phyloP scores from a whole-genome alignment of 2,329 filamentous ascomycete species.

The Fusarium sp. region DNA sequence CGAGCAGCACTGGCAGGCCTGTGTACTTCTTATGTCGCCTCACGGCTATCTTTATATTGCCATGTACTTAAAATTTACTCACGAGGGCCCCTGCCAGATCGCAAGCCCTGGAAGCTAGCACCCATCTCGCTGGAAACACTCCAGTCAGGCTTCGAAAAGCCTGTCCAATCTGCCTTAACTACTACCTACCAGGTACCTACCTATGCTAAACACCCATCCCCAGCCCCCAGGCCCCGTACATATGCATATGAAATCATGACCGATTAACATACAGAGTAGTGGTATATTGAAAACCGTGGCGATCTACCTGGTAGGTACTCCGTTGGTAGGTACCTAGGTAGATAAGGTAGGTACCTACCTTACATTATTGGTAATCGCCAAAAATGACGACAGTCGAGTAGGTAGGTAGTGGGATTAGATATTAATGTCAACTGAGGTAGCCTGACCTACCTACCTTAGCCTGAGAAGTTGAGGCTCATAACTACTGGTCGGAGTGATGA shows the following conservation, averaged over 20 bases:
- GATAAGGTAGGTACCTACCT: too few relatives aligned
- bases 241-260: neutral
- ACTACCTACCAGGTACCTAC: neutral
- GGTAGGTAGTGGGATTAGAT: neutral
- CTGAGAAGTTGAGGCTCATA: slow-evolving; percentile 17
- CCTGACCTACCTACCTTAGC: neutral
- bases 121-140: slow-evolving; percentile 23
- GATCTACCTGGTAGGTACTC: neutral
- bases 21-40: slow-evolving; percentile 4
- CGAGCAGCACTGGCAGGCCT: neutral
- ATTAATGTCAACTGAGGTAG: neutral
- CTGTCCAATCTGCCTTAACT: neutral
- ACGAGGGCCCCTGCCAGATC: neutral
- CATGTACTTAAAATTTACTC: slow-evolving; percentile 4
- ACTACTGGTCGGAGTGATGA: neutral
- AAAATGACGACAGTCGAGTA: slow-evolving; percentile 10
- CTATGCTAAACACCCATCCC: slow-evolving; percentile 7
- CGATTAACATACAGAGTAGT: neutral
- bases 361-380: slow-evolving; percentile 5
- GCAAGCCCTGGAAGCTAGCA: slow-evolving; percentile 21
- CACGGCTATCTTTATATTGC: too few relatives aligned
- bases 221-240: neutral
- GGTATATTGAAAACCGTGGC: neutral
- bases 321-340: too few relatives aligned
- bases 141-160: slow-evolving; percentile 5